A percentile compares a stretch with the other conserved stretches of the same genome.
These are phyloP conservation scores for Russula sp. DNA, from an alignment of 768 basidiomycete genomes.

Conservation along the genomic window DNA sequence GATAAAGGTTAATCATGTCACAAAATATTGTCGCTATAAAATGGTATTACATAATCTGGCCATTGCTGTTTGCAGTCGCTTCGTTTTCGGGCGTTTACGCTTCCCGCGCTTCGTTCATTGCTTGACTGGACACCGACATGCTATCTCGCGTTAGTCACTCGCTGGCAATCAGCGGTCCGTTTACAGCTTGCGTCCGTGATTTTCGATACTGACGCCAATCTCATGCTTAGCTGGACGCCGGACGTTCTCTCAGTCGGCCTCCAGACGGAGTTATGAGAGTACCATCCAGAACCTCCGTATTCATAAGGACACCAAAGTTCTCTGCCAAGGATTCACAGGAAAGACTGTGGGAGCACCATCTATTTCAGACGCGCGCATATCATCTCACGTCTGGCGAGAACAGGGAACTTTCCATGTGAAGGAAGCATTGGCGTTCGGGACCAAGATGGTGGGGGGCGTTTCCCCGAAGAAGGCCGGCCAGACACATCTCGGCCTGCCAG, in stretches of 20 bases:
- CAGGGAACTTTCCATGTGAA: conserved; percentile 95
- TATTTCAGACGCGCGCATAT: neutral
- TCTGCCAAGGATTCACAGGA: conserved; percentile 87
- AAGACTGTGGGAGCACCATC: conserved; percentile 60
- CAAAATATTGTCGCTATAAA: neutral
- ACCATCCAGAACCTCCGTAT: conserved; percentile 89
- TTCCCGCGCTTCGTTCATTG: neutral
- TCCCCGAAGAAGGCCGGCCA: conserved; percentile 95
- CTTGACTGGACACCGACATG: conserved; percentile 34
- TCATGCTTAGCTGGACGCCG: conserved; percentile 51
- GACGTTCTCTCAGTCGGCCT: conserved; percentile 71
- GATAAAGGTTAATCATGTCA: neutral
- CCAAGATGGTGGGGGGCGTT: conserved; percentile 96
- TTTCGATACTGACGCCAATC: neutral
- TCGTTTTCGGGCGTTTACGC: neutral
- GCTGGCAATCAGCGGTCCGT: conserved; percentile 44
- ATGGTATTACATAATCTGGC: conserved; percentile 7
- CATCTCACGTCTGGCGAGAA: neutral
- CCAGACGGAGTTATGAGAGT: conserved; percentile 75
- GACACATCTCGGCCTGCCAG: conserved; percentile 89
- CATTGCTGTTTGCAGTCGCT: neutral
- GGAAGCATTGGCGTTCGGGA: conserved; percentile 92
- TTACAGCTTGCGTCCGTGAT: neutral
- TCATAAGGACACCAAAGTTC: conserved; percentile 90
- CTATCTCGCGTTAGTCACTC: conserved; percentile 56